Percentiles rank a stretch among this genome's conserved stretches.
Conservation (phyloP, 352 stramenopile genomes). For the Pythium apleroticum region DNA sequence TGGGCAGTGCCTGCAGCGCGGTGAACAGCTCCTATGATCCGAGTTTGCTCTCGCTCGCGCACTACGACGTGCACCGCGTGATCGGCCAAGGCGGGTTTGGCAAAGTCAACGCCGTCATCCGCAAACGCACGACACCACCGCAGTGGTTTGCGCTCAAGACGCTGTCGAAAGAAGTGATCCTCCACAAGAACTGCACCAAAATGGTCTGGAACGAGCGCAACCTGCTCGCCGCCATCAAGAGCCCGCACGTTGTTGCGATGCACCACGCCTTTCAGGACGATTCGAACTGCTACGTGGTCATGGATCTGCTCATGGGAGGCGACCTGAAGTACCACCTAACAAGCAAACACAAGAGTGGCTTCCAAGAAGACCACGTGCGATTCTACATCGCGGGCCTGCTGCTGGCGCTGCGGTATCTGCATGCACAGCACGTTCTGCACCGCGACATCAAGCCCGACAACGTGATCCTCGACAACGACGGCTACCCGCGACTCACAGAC, state of each 20-base stretch:
- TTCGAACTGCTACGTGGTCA: conserved; percentile 74
- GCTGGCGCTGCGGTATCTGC: conserved; percentile 68
- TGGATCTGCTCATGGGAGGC: conserved; percentile 71
- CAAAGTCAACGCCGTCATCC: conserved; percentile 74
- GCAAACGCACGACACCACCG: conserved; percentile 47
- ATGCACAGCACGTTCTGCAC: conserved; percentile 65
- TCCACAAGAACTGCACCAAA: conserved; percentile 58
- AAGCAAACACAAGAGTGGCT: conserved; percentile 47
- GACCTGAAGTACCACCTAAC: conserved; percentile 74
- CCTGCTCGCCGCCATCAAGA: conserved; percentile 48
- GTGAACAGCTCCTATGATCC: conserved; percentile 30
- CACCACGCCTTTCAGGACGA: conserved; percentile 69
- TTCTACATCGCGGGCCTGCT: conserved; percentile 69
- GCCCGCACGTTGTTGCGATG: conserved; percentile 57
- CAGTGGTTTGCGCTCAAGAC: conserved; percentile 77
- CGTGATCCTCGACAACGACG: conserved; percentile 79
- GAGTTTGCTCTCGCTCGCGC: conserved; percentile 45
- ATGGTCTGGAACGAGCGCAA: conserved; percentile 85
- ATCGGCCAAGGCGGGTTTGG: conserved; percentile 71
- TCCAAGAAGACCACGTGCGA: conserved; percentile 43
- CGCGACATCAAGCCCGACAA: conserved; percentile 87
- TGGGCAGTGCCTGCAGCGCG: conserved; percentile 49
- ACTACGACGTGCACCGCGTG: conserved; percentile 70
- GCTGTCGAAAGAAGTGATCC: conserved; percentile 54
- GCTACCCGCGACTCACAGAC: conserved; percentile 71